Evolutionary conservation across 78 protist genomes (phyloP).

Genomic region (Speleostelium caveatum): DNA sequence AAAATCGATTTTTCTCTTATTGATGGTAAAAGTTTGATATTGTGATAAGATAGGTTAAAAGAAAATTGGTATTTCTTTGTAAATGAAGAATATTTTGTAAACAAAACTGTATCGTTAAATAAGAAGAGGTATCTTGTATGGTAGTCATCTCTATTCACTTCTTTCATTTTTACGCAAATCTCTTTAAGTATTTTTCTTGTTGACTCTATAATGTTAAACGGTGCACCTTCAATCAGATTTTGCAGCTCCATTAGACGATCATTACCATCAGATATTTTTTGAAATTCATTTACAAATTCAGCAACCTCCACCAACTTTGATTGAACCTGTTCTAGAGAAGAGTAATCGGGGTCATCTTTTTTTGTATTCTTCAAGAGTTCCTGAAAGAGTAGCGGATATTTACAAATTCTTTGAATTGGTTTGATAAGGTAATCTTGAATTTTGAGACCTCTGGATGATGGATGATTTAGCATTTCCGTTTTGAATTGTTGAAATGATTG

Average conservation of each 20-base stretch:
- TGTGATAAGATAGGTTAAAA: slow-evolving; percentile 17
- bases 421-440: slow-evolving; percentile 69
- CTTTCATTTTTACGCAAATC: neutral
- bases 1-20: slow-evolving; percentile 5
- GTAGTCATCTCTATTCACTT: neutral
- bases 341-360: slow-evolving; percentile 14
- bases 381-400: slow-evolving; percentile 76
- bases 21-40: neutral
- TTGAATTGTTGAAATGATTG: slow-evolving; percentile 12
- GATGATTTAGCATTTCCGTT: slow-evolving; percentile 4
- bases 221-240: slow-evolving; percentile 32
- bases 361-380: slow-evolving; percentile 33
- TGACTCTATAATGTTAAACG: slow-evolving; percentile 40
- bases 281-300: slow-evolving; percentile 62
- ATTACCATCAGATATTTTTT: slow-evolving; percentile 14
- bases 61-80: slow-evolving; percentile 40
- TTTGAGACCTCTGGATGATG: slow-evolving; percentile 42
- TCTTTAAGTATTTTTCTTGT: slow-evolving; percentile 35
- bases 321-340: slow-evolving; percentile 30
- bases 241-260: slow-evolving; percentile 26
- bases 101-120: slow-evolving; percentile 30
- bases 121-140: slow-evolving; percentile 26
- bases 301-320: slow-evolving; percentile 39
- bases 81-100: slow-evolving; percentile 15
- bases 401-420: slow-evolving; percentile 81